Evolutionary conservation across 2,329 filamentous ascomycete species (phyloP), one percentile per base, ranked within the genome.

Genomic region (Aspergillus costaricaensis): DNA sequence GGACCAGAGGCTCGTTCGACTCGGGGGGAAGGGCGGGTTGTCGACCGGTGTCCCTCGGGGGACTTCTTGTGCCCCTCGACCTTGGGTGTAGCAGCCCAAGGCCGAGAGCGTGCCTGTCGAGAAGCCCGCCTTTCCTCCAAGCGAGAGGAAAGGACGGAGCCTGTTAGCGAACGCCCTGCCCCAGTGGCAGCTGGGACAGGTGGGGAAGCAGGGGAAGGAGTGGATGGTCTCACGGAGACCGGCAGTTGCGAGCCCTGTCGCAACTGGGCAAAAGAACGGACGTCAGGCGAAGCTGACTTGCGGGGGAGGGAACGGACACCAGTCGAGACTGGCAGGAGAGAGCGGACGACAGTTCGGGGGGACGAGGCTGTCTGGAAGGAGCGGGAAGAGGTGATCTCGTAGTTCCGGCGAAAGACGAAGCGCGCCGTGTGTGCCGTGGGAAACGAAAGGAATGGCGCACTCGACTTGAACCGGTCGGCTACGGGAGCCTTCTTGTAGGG

Each of bases 221-320:
- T 14, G 44, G 49, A 23, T 30, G 54, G 43, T 41, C 48, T 57
- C 27, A 60, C 47, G 10, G 57, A 62, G 58, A 65, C 38, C 36
- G 67, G 63, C 17, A 68, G 63, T 58, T 62, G 63, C 10, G 67
- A 67, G 15, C 62, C 62, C 39, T 60, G 55, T 43, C 63, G 55
- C 49, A 57, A 47, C 59, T 59, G 55, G 41, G 41, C 41, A 44
- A 44, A 44, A 21, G 41, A 44, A 21, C 41, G 41, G 41, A 23
- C 41, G 19, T 19, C 41, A 44, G 41, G 10, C 32, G 32, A 44
- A 23, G 41, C 41, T 44, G 17, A 19, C 49, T 36, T 36, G 32
- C 32, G 55, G 41, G 41, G 10, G 14, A 44, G 21, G 19, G 41
- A 44, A 21, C 19, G 41, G 41, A 23, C 41, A 14, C 41, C 41